Conservation (phyloP, 768 basidiomycete genomes). For the Neoboletus brunneissimus region DNA sequence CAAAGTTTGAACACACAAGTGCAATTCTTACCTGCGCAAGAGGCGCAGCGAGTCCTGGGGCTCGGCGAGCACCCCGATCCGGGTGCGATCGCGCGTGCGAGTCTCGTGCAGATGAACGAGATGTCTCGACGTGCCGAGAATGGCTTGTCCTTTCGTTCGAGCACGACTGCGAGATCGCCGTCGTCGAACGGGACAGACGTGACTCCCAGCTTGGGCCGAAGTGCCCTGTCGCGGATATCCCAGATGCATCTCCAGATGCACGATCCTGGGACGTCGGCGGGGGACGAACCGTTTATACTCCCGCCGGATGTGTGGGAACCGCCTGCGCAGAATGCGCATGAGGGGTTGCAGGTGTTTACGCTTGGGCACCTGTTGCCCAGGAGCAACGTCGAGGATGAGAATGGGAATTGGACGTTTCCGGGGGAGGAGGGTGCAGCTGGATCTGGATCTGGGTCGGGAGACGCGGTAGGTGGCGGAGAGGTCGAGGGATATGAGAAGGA, state of each 20-base stretch:
- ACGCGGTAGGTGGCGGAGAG: constrained; percentile 20
- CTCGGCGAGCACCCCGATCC: constrained; percentile 43
- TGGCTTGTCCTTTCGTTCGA: constrained; percentile 27
- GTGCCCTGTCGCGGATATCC: constrained; percentile 51
- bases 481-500: constrained; percentile 26
- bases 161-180: constrained; percentile 14
- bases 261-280: constrained; percentile 23
- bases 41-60: constrained; percentile 51
- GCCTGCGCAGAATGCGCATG: constrained; percentile 40
- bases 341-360: constrained; percentile 78
- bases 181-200: constrained; percentile 18
- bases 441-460: constrained; percentile 14
- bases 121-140: constrained; percentile 62
- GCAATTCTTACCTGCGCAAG: constrained; percentile 54
- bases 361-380: constrained; percentile 73
- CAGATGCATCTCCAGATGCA: constrained; percentile 46
- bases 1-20: constrained; percentile 13
- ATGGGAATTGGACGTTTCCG: constrained; percentile 64
- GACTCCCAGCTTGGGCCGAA: constrained; percentile 30
- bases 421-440: constrained; percentile 19
- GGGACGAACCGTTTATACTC: constrained; percentile 29
- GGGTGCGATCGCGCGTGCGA: constrained; percentile 58
- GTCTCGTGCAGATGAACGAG: constrained; percentile 77
- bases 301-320: constrained; percentile 27
- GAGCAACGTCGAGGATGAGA: constrained; percentile 45